Evolutionary conservation across 345 rosid species (phyloP).

Genomic region (Xanthoceras sorbifolium): DNA sequence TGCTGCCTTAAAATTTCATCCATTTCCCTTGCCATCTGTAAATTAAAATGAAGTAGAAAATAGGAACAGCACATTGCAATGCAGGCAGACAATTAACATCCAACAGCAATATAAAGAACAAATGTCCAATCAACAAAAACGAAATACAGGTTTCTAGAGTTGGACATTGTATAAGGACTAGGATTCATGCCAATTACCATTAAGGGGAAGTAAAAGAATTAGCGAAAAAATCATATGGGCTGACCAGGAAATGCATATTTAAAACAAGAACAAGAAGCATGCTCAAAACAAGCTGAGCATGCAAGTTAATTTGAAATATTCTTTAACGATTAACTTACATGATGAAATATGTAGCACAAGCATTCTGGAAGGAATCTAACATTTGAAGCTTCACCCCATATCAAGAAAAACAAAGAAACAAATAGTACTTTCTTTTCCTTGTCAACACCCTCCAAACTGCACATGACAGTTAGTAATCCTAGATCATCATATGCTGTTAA

Average conservation of each 20-base stretch:
- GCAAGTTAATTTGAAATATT: background rate
- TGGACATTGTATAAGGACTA: background rate
- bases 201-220: background rate
- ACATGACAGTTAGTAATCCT: slow-evolving; percentile 9
- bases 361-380: slow-evolving; percentile 91
- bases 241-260: background rate
- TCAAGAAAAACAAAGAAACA: slow-evolving; percentile 76
- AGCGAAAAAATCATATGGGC: background rate
- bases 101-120: background rate
- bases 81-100: background rate
- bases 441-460: slow-evolving; percentile 77
- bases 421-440: slow-evolving; percentile 84
- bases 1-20: slow-evolving; percentile 73
- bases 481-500: slow-evolving; percentile 6
- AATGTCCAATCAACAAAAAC: background rate
- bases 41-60: slow-evolving; percentile 15
- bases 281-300: background rate
- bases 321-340: slow-evolving; percentile 50
- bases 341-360: slow-evolving; percentile 94
- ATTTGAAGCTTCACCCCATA: slow-evolving; percentile 97
- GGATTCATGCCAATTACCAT: background rate
- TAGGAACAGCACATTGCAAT: background rate
- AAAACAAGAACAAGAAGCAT: background rate
- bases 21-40: slow-evolving; percentile 96
- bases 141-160: background rate